A percentile compares a stretch with the other conserved stretches of the same genome.
These are phyloP conservation scores for Setaria viridis DNA, from an alignment of 202 grass and related monocot genomes.

Conservation along the genomic window DNA sequence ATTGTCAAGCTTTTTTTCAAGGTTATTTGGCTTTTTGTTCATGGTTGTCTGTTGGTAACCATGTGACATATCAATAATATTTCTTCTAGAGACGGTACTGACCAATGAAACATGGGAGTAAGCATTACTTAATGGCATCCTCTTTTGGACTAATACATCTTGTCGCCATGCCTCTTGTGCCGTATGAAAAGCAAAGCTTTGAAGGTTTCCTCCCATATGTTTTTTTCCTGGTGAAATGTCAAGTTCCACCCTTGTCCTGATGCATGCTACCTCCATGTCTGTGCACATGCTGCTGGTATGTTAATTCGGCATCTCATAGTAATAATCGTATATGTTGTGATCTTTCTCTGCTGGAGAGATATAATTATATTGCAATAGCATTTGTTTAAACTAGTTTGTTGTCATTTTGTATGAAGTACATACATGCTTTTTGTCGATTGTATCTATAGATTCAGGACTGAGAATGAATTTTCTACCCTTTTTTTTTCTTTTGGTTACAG, in stretches of 20 bases:
- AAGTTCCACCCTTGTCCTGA: conserved; percentile 27
- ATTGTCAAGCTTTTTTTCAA: not conserved
- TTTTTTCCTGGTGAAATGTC: conserved; percentile 34
- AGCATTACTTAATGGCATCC: conserved; percentile 23
- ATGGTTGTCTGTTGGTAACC: conserved; percentile 35
- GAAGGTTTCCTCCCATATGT: conserved; percentile 40
- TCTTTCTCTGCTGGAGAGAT: not conserved
- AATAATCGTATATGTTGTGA: conserved; percentile 12
- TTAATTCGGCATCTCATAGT: conserved; percentile 18
- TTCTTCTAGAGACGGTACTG: conserved; percentile 30
- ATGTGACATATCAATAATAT: not conserved
- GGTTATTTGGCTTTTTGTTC: not conserved
- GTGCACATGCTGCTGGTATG: not conserved
- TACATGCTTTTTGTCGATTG: not conserved
- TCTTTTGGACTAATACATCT: conserved; percentile 48
- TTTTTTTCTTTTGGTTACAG: not conserved
- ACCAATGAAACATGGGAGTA: conserved; percentile 31
- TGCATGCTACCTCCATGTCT: not conserved
- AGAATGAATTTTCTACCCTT: not conserved
- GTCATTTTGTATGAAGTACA: conserved; percentile 12
- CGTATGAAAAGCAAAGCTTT: conserved; percentile 32
- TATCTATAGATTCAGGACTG: conserved; percentile 9
- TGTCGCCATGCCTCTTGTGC: conserved; percentile 47
- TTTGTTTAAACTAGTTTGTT: conserved; percentile 18
- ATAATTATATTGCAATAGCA: not conserved